phyloP scores from a whole-genome alignment of 768 basidiomycete species.

The Naematelia aurantialba region DNA sequence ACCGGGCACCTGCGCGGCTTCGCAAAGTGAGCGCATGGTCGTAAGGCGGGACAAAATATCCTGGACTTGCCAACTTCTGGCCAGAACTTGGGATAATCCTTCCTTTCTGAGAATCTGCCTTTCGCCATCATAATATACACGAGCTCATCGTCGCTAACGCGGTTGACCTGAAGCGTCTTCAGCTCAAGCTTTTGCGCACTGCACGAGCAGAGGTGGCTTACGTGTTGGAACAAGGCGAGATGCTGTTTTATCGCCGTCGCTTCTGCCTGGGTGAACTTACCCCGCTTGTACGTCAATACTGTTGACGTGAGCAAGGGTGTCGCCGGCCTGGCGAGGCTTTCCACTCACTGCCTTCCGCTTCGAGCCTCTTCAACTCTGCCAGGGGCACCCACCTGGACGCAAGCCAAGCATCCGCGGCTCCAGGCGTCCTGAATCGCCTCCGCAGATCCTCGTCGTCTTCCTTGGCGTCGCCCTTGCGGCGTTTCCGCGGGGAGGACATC shows the following conservation, averaged over 20 bases:
- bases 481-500: background rate
- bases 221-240: constrained; percentile 19
- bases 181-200: background rate
- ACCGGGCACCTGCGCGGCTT: constrained; percentile 29
- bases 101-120: constrained; percentile 4
- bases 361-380: constrained; percentile 19
- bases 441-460: constrained; percentile 9
- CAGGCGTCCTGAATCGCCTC: constrained; percentile 5
- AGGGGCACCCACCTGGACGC: constrained; percentile 21
- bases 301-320: background rate
- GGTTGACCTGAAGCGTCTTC: constrained; percentile 14
- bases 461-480: background rate
- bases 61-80: constrained; percentile 28
- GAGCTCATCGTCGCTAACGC: constrained; percentile 23
- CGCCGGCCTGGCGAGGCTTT: background rate
- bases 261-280: constrained; percentile 24
- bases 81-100: constrained; percentile 29
- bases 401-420: constrained; percentile 21
- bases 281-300: constrained; percentile 34
- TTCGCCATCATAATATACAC: constrained; percentile 27
- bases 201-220: constrained; percentile 1
- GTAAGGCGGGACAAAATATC: background rate
- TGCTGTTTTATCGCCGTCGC: constrained; percentile 14
- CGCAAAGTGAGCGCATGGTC: background rate
- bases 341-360: constrained; percentile 30